phyloP scores from a whole-genome alignment of 441 rosid genomes.

The Dalechampia spathulata region DNA sequence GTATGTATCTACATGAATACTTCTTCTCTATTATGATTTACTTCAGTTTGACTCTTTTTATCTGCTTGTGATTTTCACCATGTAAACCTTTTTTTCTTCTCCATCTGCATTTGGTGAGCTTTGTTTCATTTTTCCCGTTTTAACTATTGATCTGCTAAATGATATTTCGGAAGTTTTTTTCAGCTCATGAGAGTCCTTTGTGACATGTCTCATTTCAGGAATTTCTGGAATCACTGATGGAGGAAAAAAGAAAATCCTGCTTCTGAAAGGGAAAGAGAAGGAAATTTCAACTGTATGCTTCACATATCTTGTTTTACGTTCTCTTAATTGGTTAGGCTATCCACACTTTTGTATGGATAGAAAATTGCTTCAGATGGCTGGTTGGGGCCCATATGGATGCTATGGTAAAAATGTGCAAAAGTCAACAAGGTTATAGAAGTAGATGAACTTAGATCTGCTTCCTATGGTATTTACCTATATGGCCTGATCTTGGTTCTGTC shows the following conservation, averaged over 20 bases:
- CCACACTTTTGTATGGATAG: neutral
- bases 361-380: neutral
- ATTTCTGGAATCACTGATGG: constrained; percentile 31
- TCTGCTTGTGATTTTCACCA: too few species aligned
- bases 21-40: too few species aligned
- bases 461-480: too few species aligned
- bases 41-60: too few species aligned
- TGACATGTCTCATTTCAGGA: constrained; percentile 32
- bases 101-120: too few species aligned
- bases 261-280: constrained; percentile 67
- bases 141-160: too few species aligned
- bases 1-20: too few species aligned
- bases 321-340: neutral
- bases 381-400: neutral
- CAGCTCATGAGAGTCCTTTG: too few species aligned
- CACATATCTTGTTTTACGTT: neutral
- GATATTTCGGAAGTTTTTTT: too few species aligned
- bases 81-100: too few species aligned
- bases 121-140: too few species aligned
- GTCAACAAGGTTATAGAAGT: neutral
- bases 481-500: too few species aligned
- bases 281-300: constrained; percentile 49
- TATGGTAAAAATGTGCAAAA: neutral
- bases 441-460: neutral
- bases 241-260: constrained; percentile 56